These are phyloP conservation scores for Kodamaea anthophila DNA, from an alignment of 1,139 yeast species.

Conservation along the genomic window DNA sequence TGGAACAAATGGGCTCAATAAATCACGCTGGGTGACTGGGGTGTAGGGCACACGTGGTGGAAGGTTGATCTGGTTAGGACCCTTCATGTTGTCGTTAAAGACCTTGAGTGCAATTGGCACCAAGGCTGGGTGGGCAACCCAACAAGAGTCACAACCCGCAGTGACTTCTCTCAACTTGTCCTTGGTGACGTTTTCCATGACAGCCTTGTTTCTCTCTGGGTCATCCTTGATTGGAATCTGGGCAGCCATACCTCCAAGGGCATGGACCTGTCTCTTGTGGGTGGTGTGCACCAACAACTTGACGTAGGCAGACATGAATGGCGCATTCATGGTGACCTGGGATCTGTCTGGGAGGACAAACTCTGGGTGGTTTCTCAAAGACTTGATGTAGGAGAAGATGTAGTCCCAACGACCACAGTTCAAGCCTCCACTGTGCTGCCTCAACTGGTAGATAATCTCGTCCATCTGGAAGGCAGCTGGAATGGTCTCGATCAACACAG, in stretches of 20 bases:
- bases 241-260: slow-evolving; percentile 29
- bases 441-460: slow-evolving; percentile 24
- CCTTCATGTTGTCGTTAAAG: slow-evolving; percentile 76
- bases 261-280: slow-evolving; percentile 26
- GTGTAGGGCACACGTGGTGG: slow-evolving; percentile 44
- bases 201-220: slow-evolving; percentile 16
- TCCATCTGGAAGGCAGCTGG: slow-evolving; percentile 30
- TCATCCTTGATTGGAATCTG: slow-evolving; percentile 27
- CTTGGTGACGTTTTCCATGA: slow-evolving; percentile 21
- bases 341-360: slow-evolving; percentile 22
- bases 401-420: slow-evolving; percentile 30
- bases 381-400: slow-evolving; percentile 23
- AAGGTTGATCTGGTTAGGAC: slow-evolving; percentile 72
- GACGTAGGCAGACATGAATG: slow-evolving; percentile 24
- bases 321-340: slow-evolving; percentile 23
- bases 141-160: slow-evolving; percentile 76
- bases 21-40: slow-evolving; percentile 57
- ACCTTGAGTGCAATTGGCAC: slow-evolving; percentile 71
- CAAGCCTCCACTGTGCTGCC: slow-evolving; percentile 23
- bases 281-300: slow-evolving; percentile 22
- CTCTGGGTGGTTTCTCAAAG: slow-evolving; percentile 19
- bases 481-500: slow-evolving; percentile 26
- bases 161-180: slow-evolving; percentile 53
- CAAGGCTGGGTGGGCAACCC: slow-evolving; percentile 80
- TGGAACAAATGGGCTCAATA: slow-evolving; percentile 64